A percentile compares a stretch with the other conserved stretches of the same genome.
Evolutionary conservation across 2,329 filamentous ascomycete genomes (phyloP).

Genomic region (Aspergillus pseudotamarii): DNA sequence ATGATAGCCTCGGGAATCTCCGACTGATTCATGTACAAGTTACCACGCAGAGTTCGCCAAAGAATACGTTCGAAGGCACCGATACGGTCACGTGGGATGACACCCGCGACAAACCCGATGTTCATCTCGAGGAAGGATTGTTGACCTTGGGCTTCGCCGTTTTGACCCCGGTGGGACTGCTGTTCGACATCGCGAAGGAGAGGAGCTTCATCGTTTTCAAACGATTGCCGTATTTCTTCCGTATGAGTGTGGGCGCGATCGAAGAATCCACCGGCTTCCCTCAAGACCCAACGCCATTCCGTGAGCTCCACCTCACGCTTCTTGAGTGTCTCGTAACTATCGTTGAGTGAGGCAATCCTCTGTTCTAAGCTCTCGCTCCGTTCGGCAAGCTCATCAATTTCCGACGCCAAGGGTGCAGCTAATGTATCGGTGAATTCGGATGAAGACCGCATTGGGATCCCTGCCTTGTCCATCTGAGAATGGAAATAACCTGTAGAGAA

Average conservation of each 20-base stretch:
- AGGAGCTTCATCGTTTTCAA: constrained; percentile 85
- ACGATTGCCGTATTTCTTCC: constrained; percentile 91
- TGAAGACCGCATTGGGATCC: constrained; percentile 82
- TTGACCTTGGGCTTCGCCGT: constrained; percentile 67
- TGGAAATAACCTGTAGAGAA: constrained; percentile 80
- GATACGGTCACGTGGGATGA: constrained; percentile 90
- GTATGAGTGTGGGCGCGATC: constrained; percentile 94
- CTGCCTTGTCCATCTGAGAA: constrained; percentile 90
- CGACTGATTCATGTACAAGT: constrained; percentile 99
- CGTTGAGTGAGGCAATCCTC: constrained; percentile 86
- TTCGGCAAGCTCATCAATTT: constrained; percentile 94
- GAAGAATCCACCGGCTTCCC: constrained; percentile 96
- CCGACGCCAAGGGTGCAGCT: constrained; percentile 83
- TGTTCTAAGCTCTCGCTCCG: constrained; percentile 91
- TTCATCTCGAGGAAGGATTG: constrained; percentile 96
- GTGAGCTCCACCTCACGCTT: constrained; percentile 95
- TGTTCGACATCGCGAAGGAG: constrained; percentile 92
- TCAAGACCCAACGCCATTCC: constrained; percentile 97
- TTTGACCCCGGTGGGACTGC: constrained; percentile 62
- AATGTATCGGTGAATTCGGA: constrained; percentile 88
- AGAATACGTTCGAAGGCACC: constrained; percentile 95
- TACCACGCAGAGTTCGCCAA: constrained; percentile 95
- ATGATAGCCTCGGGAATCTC: constrained; percentile 94
- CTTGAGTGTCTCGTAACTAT: constrained; percentile 98
- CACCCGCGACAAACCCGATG: constrained; percentile 96